Evolutionary conservation across 805 yeast genomes (phyloP).

Genomic region (Zygosaccharomyces kombuchaensis): DNA sequence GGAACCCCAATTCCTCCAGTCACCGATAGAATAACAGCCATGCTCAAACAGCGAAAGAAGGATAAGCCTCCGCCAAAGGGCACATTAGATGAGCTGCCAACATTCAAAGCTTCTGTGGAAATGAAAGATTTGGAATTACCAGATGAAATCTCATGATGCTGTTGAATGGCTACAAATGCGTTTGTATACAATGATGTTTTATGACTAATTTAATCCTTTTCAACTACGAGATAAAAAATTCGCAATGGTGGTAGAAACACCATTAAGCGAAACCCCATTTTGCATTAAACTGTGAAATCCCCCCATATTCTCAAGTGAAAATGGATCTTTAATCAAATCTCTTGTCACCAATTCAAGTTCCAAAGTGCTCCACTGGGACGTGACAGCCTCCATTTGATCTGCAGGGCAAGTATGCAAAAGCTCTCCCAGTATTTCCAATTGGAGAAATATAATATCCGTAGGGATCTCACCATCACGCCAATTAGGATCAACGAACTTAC

Average conservation of each 20-base stretch:
- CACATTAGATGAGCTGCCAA: not conserved
- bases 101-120: not conserved
- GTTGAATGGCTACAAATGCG: not conserved
- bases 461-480: constrained; percentile 41
- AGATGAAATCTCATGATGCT: not conserved
- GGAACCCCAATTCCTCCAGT: constrained; percentile 5
- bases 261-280: constrained; percentile 7
- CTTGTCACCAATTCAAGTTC: constrained; percentile 40
- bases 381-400: constrained; percentile 50
- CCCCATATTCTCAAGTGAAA: constrained; percentile 14
- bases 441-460: constrained; percentile 40
- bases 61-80: not conserved
- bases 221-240: constrained; percentile 43
- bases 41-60: constrained; percentile 13
- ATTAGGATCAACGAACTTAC: constrained; percentile 49
- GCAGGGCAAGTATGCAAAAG: constrained; percentile 50
- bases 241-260: constrained; percentile 35
- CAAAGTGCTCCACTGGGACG: constrained; percentile 59
- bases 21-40: constrained; percentile 15
- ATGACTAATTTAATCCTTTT: not conserved
- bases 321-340: constrained; percentile 25
- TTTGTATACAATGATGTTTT: not conserved
- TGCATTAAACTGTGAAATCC: not conserved
- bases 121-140: not conserved
- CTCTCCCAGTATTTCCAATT: constrained; percentile 50